A percentile compares a stretch with the other conserved stretches of the same genome.
Conservation (phyloP, 2,329 filamentous ascomycete genomes). For the Neopestalotiopsis clavispora region DNA sequence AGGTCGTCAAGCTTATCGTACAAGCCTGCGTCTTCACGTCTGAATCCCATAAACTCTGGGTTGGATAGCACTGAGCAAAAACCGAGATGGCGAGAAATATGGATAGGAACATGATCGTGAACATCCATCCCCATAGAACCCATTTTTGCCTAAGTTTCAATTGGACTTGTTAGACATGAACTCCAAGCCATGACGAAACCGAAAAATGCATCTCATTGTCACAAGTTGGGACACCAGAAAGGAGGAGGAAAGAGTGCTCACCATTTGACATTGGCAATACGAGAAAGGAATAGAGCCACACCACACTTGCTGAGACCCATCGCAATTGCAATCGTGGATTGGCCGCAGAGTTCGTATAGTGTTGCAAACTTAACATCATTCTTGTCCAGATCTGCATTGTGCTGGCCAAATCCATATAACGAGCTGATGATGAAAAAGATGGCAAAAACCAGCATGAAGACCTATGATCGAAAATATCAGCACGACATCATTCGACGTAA, state of each 20-base stretch:
- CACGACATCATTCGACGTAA: too few relatives aligned
- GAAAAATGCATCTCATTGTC: too few relatives aligned
- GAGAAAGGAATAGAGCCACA: constrained; percentile 25
- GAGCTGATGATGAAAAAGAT: constrained; percentile 21
- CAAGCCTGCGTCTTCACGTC: constrained; percentile 18
- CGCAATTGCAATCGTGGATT: constrained; percentile 20
- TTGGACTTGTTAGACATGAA: too few relatives aligned
- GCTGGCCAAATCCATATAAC: constrained; percentile 23
- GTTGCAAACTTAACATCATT: constrained; percentile 23
- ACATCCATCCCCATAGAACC: constrained; percentile 26
- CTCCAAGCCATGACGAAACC: too few relatives aligned
- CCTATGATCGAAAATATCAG: too few relatives aligned
- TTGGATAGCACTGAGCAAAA: constrained; percentile 24
- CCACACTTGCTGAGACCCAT: constrained; percentile 24
- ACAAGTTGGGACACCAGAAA: too few relatives aligned
- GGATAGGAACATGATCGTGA: constrained; percentile 23
- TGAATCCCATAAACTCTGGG: constrained; percentile 22
- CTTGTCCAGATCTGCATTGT: constrained; percentile 18
- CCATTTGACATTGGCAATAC: constrained; percentile 23
- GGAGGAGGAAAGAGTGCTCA: too few relatives aligned
- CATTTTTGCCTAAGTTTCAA: constrained; percentile 27
- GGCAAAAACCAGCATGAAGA: constrained; percentile 8
- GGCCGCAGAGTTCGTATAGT: constrained; percentile 19
- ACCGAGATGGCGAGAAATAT: constrained; percentile 20
- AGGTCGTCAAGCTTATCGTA: constrained; percentile 19